Percentiles rank a stretch among this genome's conserved stretches.
Conservation (phyloP, 257 asterid genomes). For the Paulownia fortunei region DNA sequence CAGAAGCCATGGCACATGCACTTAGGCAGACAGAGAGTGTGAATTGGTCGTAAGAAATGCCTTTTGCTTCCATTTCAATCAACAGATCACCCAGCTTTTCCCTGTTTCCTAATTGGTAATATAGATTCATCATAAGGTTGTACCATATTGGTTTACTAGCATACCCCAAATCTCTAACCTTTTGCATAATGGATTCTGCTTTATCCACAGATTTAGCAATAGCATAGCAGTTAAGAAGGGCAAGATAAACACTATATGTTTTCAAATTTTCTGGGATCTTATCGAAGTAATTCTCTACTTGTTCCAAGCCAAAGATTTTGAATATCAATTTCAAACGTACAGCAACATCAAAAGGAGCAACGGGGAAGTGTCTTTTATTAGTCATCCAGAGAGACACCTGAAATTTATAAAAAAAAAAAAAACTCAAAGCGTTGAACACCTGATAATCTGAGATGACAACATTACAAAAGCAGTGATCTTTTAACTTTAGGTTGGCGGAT, state of each 20-base stretch:
- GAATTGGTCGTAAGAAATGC: slow-evolving; percentile 48
- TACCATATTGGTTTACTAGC: slow-evolving; percentile 56
- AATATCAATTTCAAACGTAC: slow-evolving; percentile 54
- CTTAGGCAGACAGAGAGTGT: slow-evolving; percentile 50
- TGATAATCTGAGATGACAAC: slow-evolving; percentile 9
- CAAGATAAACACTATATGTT: slow-evolving; percentile 40
- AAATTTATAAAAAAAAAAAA: slow-evolving; percentile 17
- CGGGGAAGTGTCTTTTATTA: slow-evolving; percentile 43
- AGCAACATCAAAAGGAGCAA: slow-evolving; percentile 47
- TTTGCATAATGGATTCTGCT: slow-evolving; percentile 72
- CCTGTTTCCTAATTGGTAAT: slow-evolving; percentile 44
- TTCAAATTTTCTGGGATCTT: slow-evolving; percentile 48
- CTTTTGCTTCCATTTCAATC: slow-evolving; percentile 63
- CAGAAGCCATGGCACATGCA: slow-evolving; percentile 57
- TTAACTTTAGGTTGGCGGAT: background rate
- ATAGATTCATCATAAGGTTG: slow-evolving; percentile 70
- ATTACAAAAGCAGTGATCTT: background rate
- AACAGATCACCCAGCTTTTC: slow-evolving; percentile 48
- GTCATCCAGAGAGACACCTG: slow-evolving; percentile 85
- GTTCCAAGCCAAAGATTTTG: slow-evolving; percentile 56
- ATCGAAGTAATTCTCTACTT: slow-evolving; percentile 55
- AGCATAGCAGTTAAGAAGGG: slow-evolving; percentile 74
- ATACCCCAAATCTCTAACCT: slow-evolving; percentile 56
- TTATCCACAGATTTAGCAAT: slow-evolving; percentile 55
- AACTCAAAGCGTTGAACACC: background rate